Base-by-base conservation (phyloP, 1,284 basidiomycete genomes). In the Tranzscheliella williamsii region DNA sequence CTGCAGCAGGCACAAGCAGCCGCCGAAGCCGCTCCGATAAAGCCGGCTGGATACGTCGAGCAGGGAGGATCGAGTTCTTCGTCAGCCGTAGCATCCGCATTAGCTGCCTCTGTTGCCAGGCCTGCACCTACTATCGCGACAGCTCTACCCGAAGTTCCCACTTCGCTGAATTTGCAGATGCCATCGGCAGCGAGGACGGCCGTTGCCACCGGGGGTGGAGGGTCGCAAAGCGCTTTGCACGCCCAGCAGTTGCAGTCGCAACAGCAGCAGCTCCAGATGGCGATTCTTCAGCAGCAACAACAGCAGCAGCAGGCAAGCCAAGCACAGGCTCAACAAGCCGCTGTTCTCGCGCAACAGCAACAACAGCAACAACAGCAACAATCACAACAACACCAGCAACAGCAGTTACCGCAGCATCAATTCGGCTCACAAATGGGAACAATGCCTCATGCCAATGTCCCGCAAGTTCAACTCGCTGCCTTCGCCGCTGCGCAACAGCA, bases 1-100 rank as follows among this genome's bases (percentile, higher is more conserved):
- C 64, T 76, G 37, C 72, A 70, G 36, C 71, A 73, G 30, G 74
- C 73, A 4, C 67, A 74, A 31, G 65, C 70, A 17, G 73, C 72
- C 2, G 67, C 67, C 13, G 71, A 73, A 26, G 50, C 55, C 7
- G 64, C 65, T 18, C 18, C 65, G 3, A 57, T 70, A 17, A 54
- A 63, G 42, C 60, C 60, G 5, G 53, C 60, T 3, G 60, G 60
- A n/a, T 63, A 57, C 29, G 60, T 63, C 26, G 53, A 63, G 29
- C 60, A 63, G 36, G 35, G 53, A 2, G 34, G 45, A 13, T 36
- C 44, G 9, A 29, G 42, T 3, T 38, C 52, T 5, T 35, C 52
- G 17, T 41, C 45, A 11, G 52, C 58, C 4, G 45, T 49, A 1
- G 49, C 48, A 2, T 46, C 34, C 13, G 41, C 44, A 8, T 42